Evolutionary conservation across 768 basidiomycete genomes (phyloP).

Genomic region (Lactarius hatsudake): DNA sequence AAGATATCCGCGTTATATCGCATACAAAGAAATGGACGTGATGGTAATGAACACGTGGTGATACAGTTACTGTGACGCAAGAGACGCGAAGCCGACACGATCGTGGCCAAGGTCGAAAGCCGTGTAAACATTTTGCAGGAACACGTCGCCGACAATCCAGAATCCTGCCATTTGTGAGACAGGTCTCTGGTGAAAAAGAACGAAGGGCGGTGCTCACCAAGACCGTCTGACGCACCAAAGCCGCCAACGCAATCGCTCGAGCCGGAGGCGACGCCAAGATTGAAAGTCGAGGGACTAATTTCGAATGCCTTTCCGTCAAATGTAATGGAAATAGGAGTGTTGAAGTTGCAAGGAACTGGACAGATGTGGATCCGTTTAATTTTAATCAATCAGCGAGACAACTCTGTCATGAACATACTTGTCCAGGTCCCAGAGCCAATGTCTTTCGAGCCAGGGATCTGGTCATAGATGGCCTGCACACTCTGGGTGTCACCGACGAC

Average conservation of each 20-base stretch:
- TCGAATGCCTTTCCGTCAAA: background rate
- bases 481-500: slow-evolving; percentile 28
- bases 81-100: background rate
- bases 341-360: background rate
- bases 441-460: background rate
- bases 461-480: background rate
- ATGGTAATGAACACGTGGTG: background rate
- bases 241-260: background rate
- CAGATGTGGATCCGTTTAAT: background rate
- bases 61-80: background rate
- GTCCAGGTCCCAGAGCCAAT: background rate
- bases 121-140: background rate
- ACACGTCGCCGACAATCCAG: background rate
- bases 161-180: background rate
- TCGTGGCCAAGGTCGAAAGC: background rate
- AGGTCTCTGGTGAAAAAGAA: background rate
- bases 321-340: background rate
- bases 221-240: background rate
- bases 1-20: background rate
- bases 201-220: background rate
- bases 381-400: background rate
- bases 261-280: background rate
- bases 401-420: background rate
- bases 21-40: background rate
- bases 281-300: background rate